phyloP scores from a whole-genome alignment of 192 early-diverging fungal genomes.

The Umbelopsis isabellina region DNA sequence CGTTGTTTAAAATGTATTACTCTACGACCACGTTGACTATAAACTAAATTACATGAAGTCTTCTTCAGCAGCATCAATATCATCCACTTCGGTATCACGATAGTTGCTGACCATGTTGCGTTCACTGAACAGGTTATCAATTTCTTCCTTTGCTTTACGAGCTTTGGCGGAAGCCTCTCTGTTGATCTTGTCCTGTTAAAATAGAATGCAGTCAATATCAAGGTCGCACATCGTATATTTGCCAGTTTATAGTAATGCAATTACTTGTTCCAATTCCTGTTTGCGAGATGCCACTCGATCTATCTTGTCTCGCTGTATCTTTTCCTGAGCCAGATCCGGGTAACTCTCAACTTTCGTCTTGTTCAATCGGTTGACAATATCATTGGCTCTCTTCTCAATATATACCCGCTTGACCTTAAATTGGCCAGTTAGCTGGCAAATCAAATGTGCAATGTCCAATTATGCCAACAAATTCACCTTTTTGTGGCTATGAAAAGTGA shows the following conservation, averaged over 20 bases:
- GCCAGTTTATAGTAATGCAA: background rate
- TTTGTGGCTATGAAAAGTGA: conserved; percentile 82
- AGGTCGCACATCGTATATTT: background rate
- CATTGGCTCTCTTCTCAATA: conserved; percentile 77
- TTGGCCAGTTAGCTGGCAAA: background rate
- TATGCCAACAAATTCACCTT: conserved; percentile 16
- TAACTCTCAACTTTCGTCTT: conserved; percentile 82
- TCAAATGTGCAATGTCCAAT: background rate
- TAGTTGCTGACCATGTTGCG: conserved; percentile 59
- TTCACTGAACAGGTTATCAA: conserved; percentile 53
- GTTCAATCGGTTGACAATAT: conserved; percentile 90
- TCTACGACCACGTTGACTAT: background rate
- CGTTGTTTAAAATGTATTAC: no score
- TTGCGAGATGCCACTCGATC: conserved; percentile 34
- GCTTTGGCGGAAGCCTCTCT: conserved; percentile 17
- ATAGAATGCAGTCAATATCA: background rate
- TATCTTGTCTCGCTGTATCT: conserved; percentile 60
- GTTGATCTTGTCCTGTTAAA: conserved; percentile 7
- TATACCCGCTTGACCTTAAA: conserved; percentile 78
- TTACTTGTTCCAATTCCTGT: conserved; percentile 41
- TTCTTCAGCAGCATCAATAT: conserved; percentile 59
- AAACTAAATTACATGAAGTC: conserved; percentile 62
- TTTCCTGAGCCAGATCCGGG: conserved; percentile 81
- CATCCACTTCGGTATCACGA: conserved; percentile 51
- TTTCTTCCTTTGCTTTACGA: conserved; percentile 49